Conservation (phyloP, 192 early-diverging fungal species). For the Entomortierella lignicola region DNA sequence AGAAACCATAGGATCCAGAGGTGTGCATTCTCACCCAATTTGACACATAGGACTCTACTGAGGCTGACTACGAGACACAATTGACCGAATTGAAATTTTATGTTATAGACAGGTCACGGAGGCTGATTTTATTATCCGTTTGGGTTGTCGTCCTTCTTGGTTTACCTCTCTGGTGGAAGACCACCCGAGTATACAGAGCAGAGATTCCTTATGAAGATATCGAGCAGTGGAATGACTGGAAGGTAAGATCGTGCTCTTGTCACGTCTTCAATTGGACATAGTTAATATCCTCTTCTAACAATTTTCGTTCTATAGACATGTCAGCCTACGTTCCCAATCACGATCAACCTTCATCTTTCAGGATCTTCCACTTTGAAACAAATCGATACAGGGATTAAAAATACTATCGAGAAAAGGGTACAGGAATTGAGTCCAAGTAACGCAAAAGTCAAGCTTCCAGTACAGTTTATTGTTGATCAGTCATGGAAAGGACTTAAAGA, state of each 20-base stretch:
- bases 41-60: background rate
- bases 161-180: slow-evolving; percentile 84
- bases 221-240: slow-evolving; percentile 61
- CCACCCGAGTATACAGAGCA: slow-evolving; percentile 84
- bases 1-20: slow-evolving; percentile 4
- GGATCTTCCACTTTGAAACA: background rate
- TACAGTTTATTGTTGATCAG: slow-evolving; percentile 1
- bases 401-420: background rate
- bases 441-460: background rate
- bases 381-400: background rate
- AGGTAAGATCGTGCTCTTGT: slow-evolving; percentile 45
- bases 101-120: slow-evolving; percentile 42
- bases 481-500: slow-evolving; percentile 20
- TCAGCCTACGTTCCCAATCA: slow-evolving; percentile 31
- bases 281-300: background rate
- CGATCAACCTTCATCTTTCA: slow-evolving; percentile 29
- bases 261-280: no score
- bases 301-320: slow-evolving; percentile 10
- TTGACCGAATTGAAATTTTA: background rate
- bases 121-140: slow-evolving; percentile 60
- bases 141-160: slow-evolving; percentile 70
- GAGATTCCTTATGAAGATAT: slow-evolving; percentile 75
- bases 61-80: background rate
- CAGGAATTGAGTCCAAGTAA: background rate
- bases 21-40: background rate